These are phyloP conservation scores for Agrocybe pediades DNA, from an alignment of 768 basidiomycete species.

Conservation along the genomic window DNA sequence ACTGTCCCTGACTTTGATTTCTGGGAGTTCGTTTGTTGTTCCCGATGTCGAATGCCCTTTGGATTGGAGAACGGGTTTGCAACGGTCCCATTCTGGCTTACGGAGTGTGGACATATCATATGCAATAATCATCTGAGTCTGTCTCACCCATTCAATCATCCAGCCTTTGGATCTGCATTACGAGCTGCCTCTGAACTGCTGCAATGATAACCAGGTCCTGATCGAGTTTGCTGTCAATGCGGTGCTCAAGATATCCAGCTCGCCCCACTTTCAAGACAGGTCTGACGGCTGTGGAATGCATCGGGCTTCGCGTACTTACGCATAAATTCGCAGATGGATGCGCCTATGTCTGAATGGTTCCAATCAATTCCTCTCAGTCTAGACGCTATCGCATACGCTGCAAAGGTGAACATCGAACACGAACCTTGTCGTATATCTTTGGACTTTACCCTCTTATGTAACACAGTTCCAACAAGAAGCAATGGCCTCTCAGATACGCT, in stretches of 20 bases:
- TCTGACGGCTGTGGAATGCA: constrained; percentile 30
- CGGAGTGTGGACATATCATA: constrained; percentile 84
- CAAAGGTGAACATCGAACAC: constrained; percentile 49
- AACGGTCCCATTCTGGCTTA: constrained; percentile 82
- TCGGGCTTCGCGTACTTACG: background rate
- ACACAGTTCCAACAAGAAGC: constrained; percentile 80
- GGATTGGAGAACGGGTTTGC: constrained; percentile 47
- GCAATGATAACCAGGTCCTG: constrained; percentile 48
- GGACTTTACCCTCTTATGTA: background rate
- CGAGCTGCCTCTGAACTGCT: background rate
- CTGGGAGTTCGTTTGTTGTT: constrained; percentile 81
- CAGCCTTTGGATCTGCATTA: background rate
- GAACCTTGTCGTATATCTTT: background rate
- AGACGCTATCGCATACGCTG: constrained; percentile 65
- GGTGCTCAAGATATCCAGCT: constrained; percentile 64
- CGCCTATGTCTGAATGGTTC: constrained; percentile 86
- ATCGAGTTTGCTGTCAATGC: constrained; percentile 78
- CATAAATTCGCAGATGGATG: constrained; percentile 66
- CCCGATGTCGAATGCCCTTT: constrained; percentile 71
- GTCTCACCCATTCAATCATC: constrained; percentile 12
- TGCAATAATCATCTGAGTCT: constrained; percentile 86
- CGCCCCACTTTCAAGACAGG: constrained; percentile 73
- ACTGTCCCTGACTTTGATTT: constrained; percentile 51
- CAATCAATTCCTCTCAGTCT: constrained; percentile 58
- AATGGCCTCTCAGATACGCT: constrained; percentile 66